Percentiles rank a stretch among this genome's conserved stretches.
Conservation (phyloP, 352 stramenopile genomes). For the Elongisporangium prolatum region DNA sequence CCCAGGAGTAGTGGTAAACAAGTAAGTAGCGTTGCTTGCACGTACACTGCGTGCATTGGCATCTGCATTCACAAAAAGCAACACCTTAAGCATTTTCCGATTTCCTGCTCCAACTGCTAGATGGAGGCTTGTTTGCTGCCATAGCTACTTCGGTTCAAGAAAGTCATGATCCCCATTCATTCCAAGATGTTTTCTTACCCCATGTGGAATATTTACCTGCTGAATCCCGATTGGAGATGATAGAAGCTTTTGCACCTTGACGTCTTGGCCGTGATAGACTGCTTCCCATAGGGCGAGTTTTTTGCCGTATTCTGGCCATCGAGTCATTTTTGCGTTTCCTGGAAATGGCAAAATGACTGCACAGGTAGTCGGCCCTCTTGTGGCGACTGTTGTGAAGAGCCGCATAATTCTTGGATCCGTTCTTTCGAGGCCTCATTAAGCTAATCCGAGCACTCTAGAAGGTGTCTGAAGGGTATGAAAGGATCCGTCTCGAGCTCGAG, state of each 20-base stretch:
- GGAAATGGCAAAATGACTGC: neutral
- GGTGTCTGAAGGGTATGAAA: conserved; percentile 20
- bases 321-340: conserved; percentile 10
- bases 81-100: conserved; percentile 48
- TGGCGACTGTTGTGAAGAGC: conserved; percentile 15
- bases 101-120: conserved; percentile 45
- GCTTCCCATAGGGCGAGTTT: conserved; percentile 52
- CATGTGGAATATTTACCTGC: conserved; percentile 51
- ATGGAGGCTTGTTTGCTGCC: conserved; percentile 59
- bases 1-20: neutral
- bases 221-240: conserved; percentile 11
- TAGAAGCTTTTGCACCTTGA: conserved; percentile 34
- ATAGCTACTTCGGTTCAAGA: conserved; percentile 24
- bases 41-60: conserved; percentile 43
- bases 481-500: conserved; percentile 36
- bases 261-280: conserved; percentile 40
- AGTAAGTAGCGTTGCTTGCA: neutral
- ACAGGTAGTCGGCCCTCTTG: conserved; percentile 1
- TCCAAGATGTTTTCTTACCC: conserved; percentile 17
- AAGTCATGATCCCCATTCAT: neutral
- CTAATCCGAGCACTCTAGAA: neutral
- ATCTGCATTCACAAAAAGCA: conserved; percentile 41
- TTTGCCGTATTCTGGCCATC: conserved; percentile 39
- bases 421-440: neutral
- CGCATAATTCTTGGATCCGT: neutral